phyloP scores from a whole-genome alignment of 225 moss, liverwort and hornwort genomes.

The Straminergon stramineum region DNA sequence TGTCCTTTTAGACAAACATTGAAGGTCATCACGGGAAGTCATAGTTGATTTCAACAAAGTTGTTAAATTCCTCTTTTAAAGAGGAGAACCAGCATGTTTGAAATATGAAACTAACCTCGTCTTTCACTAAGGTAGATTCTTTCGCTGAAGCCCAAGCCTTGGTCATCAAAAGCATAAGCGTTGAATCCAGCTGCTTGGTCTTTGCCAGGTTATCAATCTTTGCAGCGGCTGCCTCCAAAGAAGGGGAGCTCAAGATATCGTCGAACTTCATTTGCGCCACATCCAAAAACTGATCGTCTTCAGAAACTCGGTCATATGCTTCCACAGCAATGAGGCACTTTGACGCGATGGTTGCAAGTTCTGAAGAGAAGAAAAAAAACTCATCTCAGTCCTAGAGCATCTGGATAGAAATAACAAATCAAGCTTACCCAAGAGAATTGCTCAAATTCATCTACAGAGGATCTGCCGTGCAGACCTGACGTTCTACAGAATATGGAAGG shows the following conservation, averaged over 20 bases:
- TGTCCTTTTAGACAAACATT: background rate
- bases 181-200: slow-evolving; percentile 80
- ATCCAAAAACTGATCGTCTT: slow-evolving; percentile 40
- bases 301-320: slow-evolving; percentile 53
- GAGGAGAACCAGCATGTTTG: background rate
- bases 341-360: slow-evolving; percentile 62
- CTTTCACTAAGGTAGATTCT: slow-evolving; percentile 94
- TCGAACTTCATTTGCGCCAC: slow-evolving; percentile 76
- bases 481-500: background rate
- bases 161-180: slow-evolving; percentile 87
- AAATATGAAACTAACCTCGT: slow-evolving; percentile 43
- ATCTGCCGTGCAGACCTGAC: background rate
- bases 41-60: background rate
- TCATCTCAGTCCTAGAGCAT: background rate
- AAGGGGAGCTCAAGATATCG: slow-evolving; percentile 71
- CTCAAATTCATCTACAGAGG: background rate
- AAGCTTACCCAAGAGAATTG: background rate
- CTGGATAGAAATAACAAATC: background rate
- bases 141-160: slow-evolving; percentile 98
- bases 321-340: slow-evolving; percentile 66
- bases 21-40: background rate
- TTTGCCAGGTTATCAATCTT: slow-evolving; percentile 87
- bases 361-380: slow-evolving; percentile 14
- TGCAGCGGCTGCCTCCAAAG: slow-evolving; percentile 67
- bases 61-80: background rate